These are phyloP conservation scores for Groenewaldozyma tartarivorans DNA, from an alignment of 805 yeast genomes.

Conservation along the genomic window DNA sequence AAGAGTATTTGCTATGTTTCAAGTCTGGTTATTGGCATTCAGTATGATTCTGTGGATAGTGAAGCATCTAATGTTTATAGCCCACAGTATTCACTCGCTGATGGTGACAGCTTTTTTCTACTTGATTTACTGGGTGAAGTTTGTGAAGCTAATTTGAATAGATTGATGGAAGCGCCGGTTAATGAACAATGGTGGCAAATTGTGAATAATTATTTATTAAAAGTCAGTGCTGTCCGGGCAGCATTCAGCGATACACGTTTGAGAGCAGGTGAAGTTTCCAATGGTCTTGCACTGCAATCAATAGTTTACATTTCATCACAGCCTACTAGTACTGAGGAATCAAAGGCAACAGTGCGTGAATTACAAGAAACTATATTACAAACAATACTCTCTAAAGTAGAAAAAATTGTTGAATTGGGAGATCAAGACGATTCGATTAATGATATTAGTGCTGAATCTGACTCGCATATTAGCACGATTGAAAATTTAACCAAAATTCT, in stretches of 20 bases:
- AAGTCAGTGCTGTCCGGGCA: slow-evolving; percentile 36
- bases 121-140: slow-evolving; percentile 45
- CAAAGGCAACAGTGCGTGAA: background rate
- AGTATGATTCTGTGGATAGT: background rate
- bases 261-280: slow-evolving; percentile 37
- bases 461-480: slow-evolving; percentile 52
- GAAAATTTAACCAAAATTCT: slow-evolving; percentile 62
- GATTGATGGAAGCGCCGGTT: slow-evolving; percentile 31
- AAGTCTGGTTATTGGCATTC: slow-evolving; percentile 1
- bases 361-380: background rate
- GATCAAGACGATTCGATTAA: background rate
- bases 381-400: background rate
- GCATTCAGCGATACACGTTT: slow-evolving; percentile 38
- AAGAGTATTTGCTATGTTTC: slow-evolving; percentile 23
- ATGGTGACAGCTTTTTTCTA: slow-evolving; percentile 31
- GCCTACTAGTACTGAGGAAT: background rate
- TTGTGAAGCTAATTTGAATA: slow-evolving; percentile 40
- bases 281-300: background rate
- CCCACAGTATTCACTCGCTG: background rate
- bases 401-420: background rate
- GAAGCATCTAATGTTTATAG: background rate
- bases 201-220: slow-evolving; percentile 35
- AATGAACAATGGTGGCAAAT: slow-evolving; percentile 40
- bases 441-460: slow-evolving; percentile 43
- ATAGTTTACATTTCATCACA: background rate